These are phyloP conservation scores for Sporothrix sp. DNA, from an alignment of 2,329 filamentous ascomycete genomes.

Conservation along the genomic window DNA sequence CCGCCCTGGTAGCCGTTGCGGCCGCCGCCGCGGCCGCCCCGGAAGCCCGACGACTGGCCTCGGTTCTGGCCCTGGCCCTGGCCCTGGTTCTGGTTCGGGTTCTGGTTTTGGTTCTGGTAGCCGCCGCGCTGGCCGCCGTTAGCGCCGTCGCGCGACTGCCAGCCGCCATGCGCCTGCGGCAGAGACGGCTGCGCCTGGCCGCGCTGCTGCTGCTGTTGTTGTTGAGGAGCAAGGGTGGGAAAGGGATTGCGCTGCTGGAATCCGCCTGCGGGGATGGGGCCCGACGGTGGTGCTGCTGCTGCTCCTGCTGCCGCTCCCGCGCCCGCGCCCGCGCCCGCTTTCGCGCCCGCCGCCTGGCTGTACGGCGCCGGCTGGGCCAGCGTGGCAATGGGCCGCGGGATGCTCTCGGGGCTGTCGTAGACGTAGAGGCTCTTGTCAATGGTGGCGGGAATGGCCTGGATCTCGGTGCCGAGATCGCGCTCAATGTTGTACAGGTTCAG, in stretches of 20 bases:
- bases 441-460: slow-evolving; percentile 83
- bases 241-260: slow-evolving; percentile 4
- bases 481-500: slow-evolving; percentile 99
- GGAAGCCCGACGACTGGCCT: background rate
- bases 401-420: slow-evolving; percentile 91
- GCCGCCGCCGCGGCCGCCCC: background rate
- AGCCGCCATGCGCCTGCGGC: slow-evolving; percentile 17
- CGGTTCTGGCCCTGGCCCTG: background rate
- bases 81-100: background rate
- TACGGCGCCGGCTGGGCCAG: slow-evolving; percentile 22
- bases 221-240: background rate
- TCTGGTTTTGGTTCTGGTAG: background rate
- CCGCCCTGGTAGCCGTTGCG: background rate
- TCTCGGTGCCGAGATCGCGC: slow-evolving; percentile 92
- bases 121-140: slow-evolving; percentile 2
- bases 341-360: no score
- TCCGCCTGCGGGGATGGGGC: background rate
- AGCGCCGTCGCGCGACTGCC: slow-evolving; percentile 12
- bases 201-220: slow-evolving; percentile 8
- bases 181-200: slow-evolving; percentile 14
- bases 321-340: background rate
- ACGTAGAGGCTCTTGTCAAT: slow-evolving; percentile 99
- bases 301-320: background rate
- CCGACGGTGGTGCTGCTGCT: background rate
- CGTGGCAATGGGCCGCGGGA: slow-evolving; percentile 67